phyloP scores from a whole-genome alignment of 208 protist genomes.

The Acanthamoeba quina region DNA sequence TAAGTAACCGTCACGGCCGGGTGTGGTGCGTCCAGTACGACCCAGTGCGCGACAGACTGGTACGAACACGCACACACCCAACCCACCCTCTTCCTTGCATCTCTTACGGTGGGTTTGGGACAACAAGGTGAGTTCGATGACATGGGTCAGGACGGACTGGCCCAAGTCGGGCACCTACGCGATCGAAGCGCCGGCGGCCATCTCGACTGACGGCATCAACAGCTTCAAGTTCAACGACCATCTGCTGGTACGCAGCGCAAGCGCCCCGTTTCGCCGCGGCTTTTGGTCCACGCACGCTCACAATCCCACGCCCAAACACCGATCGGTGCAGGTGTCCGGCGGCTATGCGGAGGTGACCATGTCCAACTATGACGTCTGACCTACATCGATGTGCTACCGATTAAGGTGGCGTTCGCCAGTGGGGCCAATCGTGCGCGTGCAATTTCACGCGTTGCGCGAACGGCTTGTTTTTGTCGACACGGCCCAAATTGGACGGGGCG shows the following conservation, averaged over 20 bases:
- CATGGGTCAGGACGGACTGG: slow-evolving; percentile 12
- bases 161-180: not conserved
- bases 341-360: slow-evolving; percentile 30
- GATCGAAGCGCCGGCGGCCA: slow-evolving; percentile 4
- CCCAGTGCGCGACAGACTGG: slow-evolving; percentile 5
- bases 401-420: too few relatives aligned
- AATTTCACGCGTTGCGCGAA: not conserved
- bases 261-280: not conserved
- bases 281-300: not conserved
- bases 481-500: not conserved
- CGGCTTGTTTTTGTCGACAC: not conserved
- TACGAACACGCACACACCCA: not conserved
- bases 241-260: not conserved
- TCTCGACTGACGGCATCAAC: slow-evolving; percentile 41
- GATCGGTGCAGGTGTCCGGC: not conserved
- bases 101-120: not conserved
- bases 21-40: slow-evolving; percentile 47
- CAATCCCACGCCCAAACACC: not conserved
- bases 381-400: too few relatives aligned
- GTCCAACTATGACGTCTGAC: not conserved
- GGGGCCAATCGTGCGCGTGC: not conserved
- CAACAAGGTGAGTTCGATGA: slow-evolving; percentile 18
- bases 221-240: slow-evolving; percentile 42
- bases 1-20: not conserved
- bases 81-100: not conserved